Conservation (phyloP, 2,329 filamentous ascomycete species). For the Microcyclospora pomicola region DNA sequence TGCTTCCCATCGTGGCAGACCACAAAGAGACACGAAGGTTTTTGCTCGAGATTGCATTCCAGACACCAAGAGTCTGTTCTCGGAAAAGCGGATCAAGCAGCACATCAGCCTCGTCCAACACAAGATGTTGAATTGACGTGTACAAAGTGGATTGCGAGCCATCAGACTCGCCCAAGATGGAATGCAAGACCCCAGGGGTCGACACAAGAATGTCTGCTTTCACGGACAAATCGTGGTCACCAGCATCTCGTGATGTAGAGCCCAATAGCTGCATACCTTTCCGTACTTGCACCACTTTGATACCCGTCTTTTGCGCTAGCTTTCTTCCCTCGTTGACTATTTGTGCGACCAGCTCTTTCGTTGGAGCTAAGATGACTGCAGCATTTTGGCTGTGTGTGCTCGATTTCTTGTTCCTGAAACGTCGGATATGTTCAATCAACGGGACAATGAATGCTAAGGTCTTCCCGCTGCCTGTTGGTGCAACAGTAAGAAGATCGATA, state of each 20-base stretch:
- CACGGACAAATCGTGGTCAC: conserved; percentile 16
- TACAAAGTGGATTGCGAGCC: conserved; percentile 42
- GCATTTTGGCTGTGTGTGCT: conserved; percentile 13
- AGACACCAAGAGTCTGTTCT: conserved; percentile 73
- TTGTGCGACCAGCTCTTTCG: conserved; percentile 36
- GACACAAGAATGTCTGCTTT: conserved; percentile 70
- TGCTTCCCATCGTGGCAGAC: conserved; percentile 95
- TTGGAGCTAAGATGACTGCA: conserved; percentile 36
- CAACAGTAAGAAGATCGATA: conserved; percentile 73
- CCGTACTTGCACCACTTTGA: conserved; percentile 68
- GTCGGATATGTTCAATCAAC: conserved; percentile 39
- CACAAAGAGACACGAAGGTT: conserved; percentile 68
- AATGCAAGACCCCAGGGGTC: conserved; percentile 64
- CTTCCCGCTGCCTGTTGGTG: conserved; percentile 93
- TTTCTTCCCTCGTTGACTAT: conserved; percentile 64
- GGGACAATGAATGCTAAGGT: conserved; percentile 88
- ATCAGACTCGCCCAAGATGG: conserved; percentile 44
- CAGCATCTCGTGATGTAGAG: not conserved
- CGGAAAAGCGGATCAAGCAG: conserved; percentile 83
- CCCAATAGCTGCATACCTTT: conserved; percentile 59
- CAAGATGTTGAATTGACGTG: conserved; percentile 38
- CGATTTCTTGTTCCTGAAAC: conserved; percentile 5
- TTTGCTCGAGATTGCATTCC: conserved; percentile 60
- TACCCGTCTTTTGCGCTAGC: conserved; percentile 58
- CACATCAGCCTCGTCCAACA: conserved; percentile 91